Percentiles rank a stretch among this genome's conserved stretches.
phyloP scores from a whole-genome alignment of 2,329 filamentous ascomycete genomes.

The Fusarium austroafricanum region DNA sequence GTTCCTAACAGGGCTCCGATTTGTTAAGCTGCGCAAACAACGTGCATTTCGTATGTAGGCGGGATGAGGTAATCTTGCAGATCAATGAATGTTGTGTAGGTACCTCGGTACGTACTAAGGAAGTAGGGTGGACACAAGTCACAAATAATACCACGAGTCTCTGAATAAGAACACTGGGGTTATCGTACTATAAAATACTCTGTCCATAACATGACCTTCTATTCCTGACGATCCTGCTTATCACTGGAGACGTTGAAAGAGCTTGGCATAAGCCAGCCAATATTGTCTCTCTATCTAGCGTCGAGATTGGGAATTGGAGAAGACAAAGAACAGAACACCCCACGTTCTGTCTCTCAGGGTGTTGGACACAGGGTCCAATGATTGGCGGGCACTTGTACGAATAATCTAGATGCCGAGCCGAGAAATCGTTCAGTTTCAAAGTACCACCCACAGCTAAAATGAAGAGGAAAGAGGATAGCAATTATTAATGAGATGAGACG shows the following conservation, averaged over 20 bases:
- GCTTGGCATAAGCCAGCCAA: background rate
- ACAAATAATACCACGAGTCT: background rate
- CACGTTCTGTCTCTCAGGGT: background rate
- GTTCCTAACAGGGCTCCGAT: background rate
- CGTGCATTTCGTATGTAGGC: constrained; percentile 15
- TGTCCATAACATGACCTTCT: constrained; percentile 20
- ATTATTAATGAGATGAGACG: constrained; percentile 4
- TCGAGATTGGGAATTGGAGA: background rate
- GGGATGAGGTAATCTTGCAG: constrained; percentile 27
- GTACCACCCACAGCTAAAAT: constrained; percentile 16
- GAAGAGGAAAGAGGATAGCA: background rate
- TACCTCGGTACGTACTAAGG: too few relatives aligned
- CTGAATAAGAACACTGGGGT: constrained; percentile 1
- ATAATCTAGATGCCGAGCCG: constrained; percentile 13
- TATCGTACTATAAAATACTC: background rate
- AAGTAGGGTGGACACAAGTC: background rate
- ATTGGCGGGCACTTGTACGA: constrained; percentile 28
- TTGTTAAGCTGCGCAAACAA: background rate
- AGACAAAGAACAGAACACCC: background rate
- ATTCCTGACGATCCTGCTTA: constrained; percentile 13
- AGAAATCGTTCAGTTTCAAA: constrained; percentile 3
- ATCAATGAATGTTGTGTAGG: too few relatives aligned
- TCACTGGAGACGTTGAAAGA: constrained; percentile 15
- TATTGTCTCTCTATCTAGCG: background rate
- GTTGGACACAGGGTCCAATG: constrained; percentile 13